Evolutionary conservation across 768 basidiomycete species (phyloP).

Genomic region (Favolaschia claudopus): DNA sequence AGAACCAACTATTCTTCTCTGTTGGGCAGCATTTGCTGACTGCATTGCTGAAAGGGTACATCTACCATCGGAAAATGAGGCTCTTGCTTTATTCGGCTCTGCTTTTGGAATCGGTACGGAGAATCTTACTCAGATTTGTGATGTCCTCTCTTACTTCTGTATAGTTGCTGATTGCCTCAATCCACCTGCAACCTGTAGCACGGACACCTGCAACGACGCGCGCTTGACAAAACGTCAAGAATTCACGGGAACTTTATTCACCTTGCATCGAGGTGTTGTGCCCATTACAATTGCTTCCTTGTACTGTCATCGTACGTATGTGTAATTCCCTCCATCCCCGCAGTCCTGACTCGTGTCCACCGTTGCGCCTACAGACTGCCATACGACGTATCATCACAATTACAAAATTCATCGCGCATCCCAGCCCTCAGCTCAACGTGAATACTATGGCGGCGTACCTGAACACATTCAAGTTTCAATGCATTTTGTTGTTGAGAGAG

Average conservation of each 20-base stretch:
- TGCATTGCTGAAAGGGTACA: neutral
- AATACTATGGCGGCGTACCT: neutral
- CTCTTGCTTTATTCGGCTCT: neutral
- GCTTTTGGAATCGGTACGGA: neutral
- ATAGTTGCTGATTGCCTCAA: neutral
- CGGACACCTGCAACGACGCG: neutral
- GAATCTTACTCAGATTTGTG: neutral
- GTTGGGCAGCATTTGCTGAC: constrained; percentile 6
- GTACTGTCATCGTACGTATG: neutral
- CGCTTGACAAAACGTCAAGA: neutral
- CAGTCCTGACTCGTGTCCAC: no score
- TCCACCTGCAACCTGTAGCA: neutral
- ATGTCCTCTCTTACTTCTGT: neutral
- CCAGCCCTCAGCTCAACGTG: neutral
- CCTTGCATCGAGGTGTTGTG: neutral
- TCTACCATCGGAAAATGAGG: neutral
- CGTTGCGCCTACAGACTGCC: neutral
- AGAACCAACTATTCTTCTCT: neutral
- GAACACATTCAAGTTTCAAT: neutral
- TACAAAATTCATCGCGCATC: neutral
- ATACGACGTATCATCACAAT: constrained; percentile 2
- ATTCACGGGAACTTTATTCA: neutral
- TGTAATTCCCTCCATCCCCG: neutral
- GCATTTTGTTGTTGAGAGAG: constrained; percentile 2
- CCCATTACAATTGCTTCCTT: neutral